These are phyloP conservation scores for Otatea glauca DNA, from an alignment of 176 grass and related monocot species.

Conservation along the genomic window DNA sequence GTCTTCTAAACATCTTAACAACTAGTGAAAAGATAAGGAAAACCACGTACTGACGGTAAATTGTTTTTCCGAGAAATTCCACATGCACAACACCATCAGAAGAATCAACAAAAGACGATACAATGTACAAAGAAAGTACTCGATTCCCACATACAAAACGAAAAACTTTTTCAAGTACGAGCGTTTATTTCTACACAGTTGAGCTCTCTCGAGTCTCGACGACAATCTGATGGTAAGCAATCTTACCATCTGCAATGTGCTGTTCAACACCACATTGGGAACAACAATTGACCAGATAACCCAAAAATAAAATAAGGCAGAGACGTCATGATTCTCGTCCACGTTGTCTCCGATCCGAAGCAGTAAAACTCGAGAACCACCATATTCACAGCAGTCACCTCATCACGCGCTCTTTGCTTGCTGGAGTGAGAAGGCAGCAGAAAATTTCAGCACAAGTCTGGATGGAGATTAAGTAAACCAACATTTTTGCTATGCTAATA, in stretches of 20 bases:
- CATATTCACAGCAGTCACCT: slow-evolving; percentile 47
- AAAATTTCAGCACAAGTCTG: not conserved
- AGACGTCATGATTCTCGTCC: slow-evolving; percentile 18
- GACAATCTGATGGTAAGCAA: slow-evolving; percentile 31
- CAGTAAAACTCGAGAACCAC: slow-evolving; percentile 8
- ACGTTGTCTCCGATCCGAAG: slow-evolving; percentile 25
- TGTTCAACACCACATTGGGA: slow-evolving; percentile 43
- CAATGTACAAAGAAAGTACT: not conserved
- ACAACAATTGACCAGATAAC: slow-evolving; percentile 49
- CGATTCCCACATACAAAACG: slow-evolving; percentile 14
- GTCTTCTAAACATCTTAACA: not conserved
- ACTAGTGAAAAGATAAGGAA: not conserved
- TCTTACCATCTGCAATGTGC: slow-evolving; percentile 44
- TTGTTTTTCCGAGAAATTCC: not conserved
- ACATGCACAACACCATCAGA: not conserved
- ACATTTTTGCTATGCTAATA: not conserved
- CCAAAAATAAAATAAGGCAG: slow-evolving; percentile 46
- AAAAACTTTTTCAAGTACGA: slow-evolving; percentile 41
- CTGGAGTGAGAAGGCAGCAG: slow-evolving; percentile 18
- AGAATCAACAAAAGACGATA: not conserved
- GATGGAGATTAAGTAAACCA: not conserved
- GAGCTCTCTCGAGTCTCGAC: slow-evolving; percentile 9
- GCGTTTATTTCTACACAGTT: slow-evolving; percentile 51
- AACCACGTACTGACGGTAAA: not conserved
- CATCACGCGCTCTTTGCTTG: slow-evolving; percentile 54